Percentiles rank a stretch among this genome's conserved stretches.
phyloP scores from a whole-genome alignment of 257 asterid genomes.

The Plectranthus barbatus region DNA sequence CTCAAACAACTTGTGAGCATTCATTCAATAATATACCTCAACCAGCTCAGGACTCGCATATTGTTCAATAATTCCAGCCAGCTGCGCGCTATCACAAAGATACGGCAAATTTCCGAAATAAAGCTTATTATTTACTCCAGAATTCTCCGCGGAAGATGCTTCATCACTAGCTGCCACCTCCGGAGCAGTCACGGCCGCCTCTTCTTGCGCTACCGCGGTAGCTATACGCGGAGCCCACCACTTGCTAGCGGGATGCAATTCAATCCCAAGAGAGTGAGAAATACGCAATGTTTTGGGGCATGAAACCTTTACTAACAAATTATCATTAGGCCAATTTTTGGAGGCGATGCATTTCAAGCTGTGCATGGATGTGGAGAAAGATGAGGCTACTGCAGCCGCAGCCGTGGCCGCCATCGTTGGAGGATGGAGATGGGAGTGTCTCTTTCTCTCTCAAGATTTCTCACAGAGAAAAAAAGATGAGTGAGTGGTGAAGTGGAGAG shows the following conservation, averaged over 20 bases:
- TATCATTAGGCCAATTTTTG: slow-evolving; percentile 34
- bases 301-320: slow-evolving; percentile 24
- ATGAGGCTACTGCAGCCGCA: slow-evolving; percentile 60
- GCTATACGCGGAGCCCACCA: slow-evolving; percentile 38
- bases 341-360: slow-evolving; percentile 29
- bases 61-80: slow-evolving; percentile 84
- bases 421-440: not conserved
- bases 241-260: slow-evolving; percentile 24
- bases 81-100: slow-evolving; percentile 80
- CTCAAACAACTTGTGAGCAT: too few species aligned
- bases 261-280: slow-evolving; percentile 31
- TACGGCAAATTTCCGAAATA: slow-evolving; percentile 93
- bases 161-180: slow-evolving; percentile 1
- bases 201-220: slow-evolving; percentile 67
- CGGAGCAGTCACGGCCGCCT: slow-evolving; percentile 30
- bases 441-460: not conserved
- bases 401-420: slow-evolving; percentile 51
- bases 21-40: slow-evolving; percentile 40
- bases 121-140: slow-evolving; percentile 52
- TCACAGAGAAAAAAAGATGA: not conserved
- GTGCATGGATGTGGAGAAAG: slow-evolving; percentile 49
- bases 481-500: slow-evolving; percentile 46
- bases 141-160: slow-evolving; percentile 4
- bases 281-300: slow-evolving; percentile 24
- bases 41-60: slow-evolving; percentile 84